Evolutionary conservation across 2,329 filamentous ascomycete genomes (phyloP).

Genomic region (Xylariomycetidae sp.): DNA sequence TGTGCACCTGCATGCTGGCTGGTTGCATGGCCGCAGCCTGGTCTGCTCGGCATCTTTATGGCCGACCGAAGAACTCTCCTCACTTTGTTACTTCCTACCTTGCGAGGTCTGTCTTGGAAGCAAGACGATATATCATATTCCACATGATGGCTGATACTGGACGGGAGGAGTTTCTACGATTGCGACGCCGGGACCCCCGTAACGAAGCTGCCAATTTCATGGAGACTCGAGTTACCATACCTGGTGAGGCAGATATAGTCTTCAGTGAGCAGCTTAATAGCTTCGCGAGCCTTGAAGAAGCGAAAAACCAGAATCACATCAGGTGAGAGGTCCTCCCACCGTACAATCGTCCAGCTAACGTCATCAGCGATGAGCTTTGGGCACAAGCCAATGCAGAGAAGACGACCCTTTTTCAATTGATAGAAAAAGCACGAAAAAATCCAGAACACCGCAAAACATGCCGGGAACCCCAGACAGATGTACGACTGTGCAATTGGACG

Average conservation of each 20-base stretch:
- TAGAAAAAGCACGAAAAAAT: constrained; percentile 1
- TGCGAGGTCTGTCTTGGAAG: too few species aligned
- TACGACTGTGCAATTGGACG: constrained; percentile 2
- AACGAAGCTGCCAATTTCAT: not conserved
- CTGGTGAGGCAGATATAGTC: not conserved
- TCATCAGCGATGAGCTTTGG: not conserved
- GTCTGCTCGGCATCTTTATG: too few species aligned
- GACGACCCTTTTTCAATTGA: not conserved
- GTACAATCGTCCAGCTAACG: not conserved
- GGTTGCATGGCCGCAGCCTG: too few species aligned
- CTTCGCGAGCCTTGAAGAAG: not conserved
- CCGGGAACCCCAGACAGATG: constrained; percentile 2
- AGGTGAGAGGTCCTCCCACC: not conserved
- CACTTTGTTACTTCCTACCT: too few species aligned
- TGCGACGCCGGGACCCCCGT: not conserved
- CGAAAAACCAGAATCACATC: not conserved
- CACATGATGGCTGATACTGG: too few species aligned
- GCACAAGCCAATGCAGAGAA: not conserved
- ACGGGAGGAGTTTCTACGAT: not conserved
- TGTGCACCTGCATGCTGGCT: too few species aligned
- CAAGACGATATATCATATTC: too few species aligned
- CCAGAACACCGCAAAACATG: too few species aligned
- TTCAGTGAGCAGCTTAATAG: not conserved
- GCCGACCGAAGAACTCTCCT: too few species aligned
- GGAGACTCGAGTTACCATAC: not conserved